These are phyloP conservation scores for Fragaria ananassa DNA, from an alignment of 306 rosid genomes.

Conservation along the genomic window DNA sequence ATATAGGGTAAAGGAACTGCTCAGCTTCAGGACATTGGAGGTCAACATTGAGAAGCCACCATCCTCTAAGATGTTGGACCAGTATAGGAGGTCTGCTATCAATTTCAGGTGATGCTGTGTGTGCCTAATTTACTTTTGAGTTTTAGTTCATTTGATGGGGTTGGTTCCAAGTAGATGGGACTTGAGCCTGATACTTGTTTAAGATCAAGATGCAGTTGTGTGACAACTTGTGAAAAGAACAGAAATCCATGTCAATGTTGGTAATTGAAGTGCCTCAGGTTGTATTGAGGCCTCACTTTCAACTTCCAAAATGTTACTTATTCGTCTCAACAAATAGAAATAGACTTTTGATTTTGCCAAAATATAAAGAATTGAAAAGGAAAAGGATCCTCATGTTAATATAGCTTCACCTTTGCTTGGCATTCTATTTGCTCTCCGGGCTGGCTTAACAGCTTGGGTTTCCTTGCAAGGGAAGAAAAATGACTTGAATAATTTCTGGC, in stretches of 20 bases:
- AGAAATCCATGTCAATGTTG: background rate
- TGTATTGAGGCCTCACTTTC: slow-evolving; percentile 8
- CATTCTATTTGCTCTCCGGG: slow-evolving; percentile 25
- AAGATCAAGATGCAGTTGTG: background rate
- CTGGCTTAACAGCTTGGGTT: slow-evolving; percentile 37
- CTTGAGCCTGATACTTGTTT: background rate
- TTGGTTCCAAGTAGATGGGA: background rate
- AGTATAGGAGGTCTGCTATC: background rate
- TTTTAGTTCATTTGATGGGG: background rate
- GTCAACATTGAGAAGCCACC: background rate
- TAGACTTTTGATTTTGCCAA: slow-evolving; percentile 10
- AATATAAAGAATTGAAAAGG: slow-evolving; percentile 17
- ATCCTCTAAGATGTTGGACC: background rate
- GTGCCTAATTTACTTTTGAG: background rate
- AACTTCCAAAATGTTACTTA: background rate
- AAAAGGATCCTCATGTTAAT: slow-evolving; percentile 29
- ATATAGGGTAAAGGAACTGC: background rate
- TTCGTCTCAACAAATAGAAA: slow-evolving; percentile 6
- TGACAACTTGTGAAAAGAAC: background rate
- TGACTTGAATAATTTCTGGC: slow-evolving; percentile 40
- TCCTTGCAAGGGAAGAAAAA: slow-evolving; percentile 52
- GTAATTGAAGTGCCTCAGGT: slow-evolving; percentile 23
- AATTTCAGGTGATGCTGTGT: background rate
- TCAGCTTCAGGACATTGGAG: background rate
- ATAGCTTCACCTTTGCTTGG: slow-evolving; percentile 31